phyloP scores from a whole-genome alignment of 2,329 filamentous ascomycete genomes.

The Trichoderma sp. region DNA sequence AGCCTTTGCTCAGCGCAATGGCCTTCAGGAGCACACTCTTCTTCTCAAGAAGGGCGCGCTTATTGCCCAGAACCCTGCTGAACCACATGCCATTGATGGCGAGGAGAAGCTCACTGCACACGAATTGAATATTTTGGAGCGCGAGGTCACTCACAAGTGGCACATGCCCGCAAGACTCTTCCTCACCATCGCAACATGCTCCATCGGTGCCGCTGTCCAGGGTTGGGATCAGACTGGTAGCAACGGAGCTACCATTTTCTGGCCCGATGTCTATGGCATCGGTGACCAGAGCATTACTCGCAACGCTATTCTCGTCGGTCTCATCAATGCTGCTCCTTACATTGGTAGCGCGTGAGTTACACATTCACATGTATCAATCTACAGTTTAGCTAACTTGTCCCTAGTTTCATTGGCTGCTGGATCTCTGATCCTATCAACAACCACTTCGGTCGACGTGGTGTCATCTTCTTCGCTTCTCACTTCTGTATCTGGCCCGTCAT shows the following conservation, averaged over 20 bases:
- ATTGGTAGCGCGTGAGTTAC: constrained; percentile 42
- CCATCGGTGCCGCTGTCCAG: constrained; percentile 65
- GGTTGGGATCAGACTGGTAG: constrained; percentile 64
- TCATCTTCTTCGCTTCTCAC: constrained; percentile 71
- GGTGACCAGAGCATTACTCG: constrained; percentile 29
- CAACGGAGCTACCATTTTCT: constrained; percentile 62
- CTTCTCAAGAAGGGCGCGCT: constrained; percentile 56
- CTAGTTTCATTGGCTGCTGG: constrained; percentile 55
- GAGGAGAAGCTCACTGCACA: constrained; percentile 53
- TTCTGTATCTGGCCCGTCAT: constrained; percentile 65
- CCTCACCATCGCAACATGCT: constrained; percentile 64
- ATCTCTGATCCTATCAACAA: constrained; percentile 61
- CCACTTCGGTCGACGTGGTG: constrained; percentile 42
- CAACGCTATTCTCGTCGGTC: constrained; percentile 54
- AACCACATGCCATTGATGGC: constrained; percentile 53
- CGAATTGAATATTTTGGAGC: constrained; percentile 55
- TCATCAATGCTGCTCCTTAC: constrained; percentile 59
- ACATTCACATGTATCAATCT: constrained; percentile 23
- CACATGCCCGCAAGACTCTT: constrained; percentile 59
- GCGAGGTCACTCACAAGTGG: constrained; percentile 65
- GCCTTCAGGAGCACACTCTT: constrained; percentile 56
- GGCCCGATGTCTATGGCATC: constrained; percentile 46
- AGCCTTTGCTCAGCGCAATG: constrained; percentile 55
- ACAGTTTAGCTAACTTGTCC: neutral
- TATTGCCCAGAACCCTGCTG: constrained; percentile 56